phyloP scores from a whole-genome alignment of 441 rosid genomes.

The Pelargonium australe region DNA sequence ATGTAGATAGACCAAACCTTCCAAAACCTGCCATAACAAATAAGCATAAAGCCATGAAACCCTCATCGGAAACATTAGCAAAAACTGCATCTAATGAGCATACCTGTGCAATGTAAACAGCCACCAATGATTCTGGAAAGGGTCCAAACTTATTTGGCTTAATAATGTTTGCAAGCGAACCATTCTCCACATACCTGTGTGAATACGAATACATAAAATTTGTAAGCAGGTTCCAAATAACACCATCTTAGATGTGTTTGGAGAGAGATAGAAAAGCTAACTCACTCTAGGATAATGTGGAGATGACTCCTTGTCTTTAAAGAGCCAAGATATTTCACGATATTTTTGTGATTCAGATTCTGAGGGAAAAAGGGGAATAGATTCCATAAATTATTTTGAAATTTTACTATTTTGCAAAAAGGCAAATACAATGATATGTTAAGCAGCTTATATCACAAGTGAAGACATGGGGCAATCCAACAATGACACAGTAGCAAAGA shows the following conservation, averaged over 20 bases:
- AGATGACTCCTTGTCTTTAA: conserved; percentile 91
- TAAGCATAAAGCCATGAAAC: conserved; percentile 20
- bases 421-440: conserved; percentile 7
- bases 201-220: conserved; percentile 16
- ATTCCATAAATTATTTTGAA: conserved; percentile 4
- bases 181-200: conserved; percentile 94
- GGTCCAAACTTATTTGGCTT: conserved; percentile 99
- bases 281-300: conserved; percentile 98
- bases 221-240: conserved; percentile 13
- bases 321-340: conserved; percentile 95
- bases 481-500: conserved; percentile 4
- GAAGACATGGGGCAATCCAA: conserved; percentile 9
- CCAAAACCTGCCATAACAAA: conserved; percentile 63
- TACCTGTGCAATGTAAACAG: conserved; percentile 98
- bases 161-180: conserved; percentile 96
- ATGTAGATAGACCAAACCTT: conserved; percentile 94
- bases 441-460: conserved; percentile 10
- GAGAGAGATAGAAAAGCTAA: conserved; percentile 16
- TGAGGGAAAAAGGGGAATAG: conserved; percentile 29
- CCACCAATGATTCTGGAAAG: conserved; percentile 94
- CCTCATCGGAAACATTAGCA: conserved; percentile 8
- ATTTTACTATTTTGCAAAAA: neutral
- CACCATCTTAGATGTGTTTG: neutral
- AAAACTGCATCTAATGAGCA: conserved; percentile 24
- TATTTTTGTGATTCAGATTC: conserved; percentile 97